Evolutionary conservation across 768 basidiomycete genomes (phyloP).

Genomic region (Boletus rufocinnamomeus): DNA sequence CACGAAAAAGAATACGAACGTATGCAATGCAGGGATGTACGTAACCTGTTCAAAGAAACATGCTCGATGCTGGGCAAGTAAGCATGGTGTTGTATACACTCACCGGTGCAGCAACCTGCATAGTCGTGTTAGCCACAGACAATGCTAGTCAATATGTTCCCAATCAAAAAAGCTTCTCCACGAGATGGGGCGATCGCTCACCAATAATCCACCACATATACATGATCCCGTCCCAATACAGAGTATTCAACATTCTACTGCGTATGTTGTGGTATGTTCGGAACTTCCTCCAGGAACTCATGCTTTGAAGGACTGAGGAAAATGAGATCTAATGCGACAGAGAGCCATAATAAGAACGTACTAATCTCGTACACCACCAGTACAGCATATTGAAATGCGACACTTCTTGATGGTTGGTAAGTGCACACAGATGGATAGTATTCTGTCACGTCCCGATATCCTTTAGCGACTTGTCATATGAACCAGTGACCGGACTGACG

Average conservation of each 20-base stretch:
- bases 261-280: slow-evolving; percentile 18
- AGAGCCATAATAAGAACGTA: slow-evolving; percentile 4
- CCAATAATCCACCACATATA: slow-evolving; percentile 29
- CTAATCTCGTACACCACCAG: slow-evolving; percentile 24
- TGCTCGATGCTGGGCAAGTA: not conserved
- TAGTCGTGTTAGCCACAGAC: too few species aligned
- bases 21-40: slow-evolving; percentile 20
- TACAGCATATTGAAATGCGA: slow-evolving; percentile 14
- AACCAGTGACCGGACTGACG: slow-evolving; percentile 16
- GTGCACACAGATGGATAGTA: slow-evolving; percentile 18
- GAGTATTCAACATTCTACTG: slow-evolving; percentile 20
- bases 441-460: slow-evolving; percentile 3
- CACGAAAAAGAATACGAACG: slow-evolving; percentile 16
- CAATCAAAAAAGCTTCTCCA: not conserved
- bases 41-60: slow-evolving; percentile 5
- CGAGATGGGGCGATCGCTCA: not conserved
- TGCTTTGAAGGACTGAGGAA: slow-evolving; percentile 23
- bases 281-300: slow-evolving; percentile 28
- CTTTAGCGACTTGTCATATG: not conserved
- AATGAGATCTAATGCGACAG: not conserved
- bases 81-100: too few species aligned
- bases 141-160: too few species aligned
- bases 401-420: slow-evolving; percentile 15
- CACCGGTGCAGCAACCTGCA: too few species aligned
- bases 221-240: slow-evolving; percentile 30